Base-by-base conservation (phyloP, 176 grass and related monocot genomes). In the Lolium multiflorum region DNA sequence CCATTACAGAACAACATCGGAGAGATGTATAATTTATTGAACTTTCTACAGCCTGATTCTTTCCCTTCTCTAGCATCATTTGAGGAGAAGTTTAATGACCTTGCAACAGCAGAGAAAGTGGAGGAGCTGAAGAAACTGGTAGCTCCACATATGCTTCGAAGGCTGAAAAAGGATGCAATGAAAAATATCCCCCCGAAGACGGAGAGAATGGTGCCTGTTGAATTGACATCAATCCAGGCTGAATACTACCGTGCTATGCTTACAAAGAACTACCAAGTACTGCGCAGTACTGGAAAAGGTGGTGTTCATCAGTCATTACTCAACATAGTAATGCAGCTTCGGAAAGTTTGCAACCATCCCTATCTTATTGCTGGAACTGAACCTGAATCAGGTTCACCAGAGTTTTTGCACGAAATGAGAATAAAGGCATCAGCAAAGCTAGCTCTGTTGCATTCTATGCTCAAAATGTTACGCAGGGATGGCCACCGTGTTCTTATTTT, bases 41-140 rank as follows among this genome's bases (percentile, higher is more conserved):
- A 99, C 78, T 99, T 99, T 87, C 89, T 99, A 78, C 97, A 99
- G 31, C 94, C 97, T 86, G 80, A 78, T 86, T 99, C 94, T 88
- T 99, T 99, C 84, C 94, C 97, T 44, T 99, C 92, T 88, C 85
- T 99, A 43, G 83, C 87, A 67, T 91, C 85, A 78, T 96, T 99
- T 89, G 97, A 99, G 81, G 94, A 94, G 90, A 99, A 96, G 10
- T 99, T 99, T 88, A 94, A 94, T 87, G 97, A 96, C 51, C 94
- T 99, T 82, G 94, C 92, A 51, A 96, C 97, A 77, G 87, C 97
- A 71, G 97, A 99, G 87, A 99, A 93, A 71, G 97, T 99, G 62
- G 97, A 99, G 17, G 97, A 99, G 77, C 84, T 99, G 85, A 99
- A 99, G 78, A 99, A 99, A 91, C 97, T 99, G 82, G 97, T 99